Evolutionary conservation across 169 alveolate genomes (phyloP).

Genomic region (Eimeria necatrix): DNA sequence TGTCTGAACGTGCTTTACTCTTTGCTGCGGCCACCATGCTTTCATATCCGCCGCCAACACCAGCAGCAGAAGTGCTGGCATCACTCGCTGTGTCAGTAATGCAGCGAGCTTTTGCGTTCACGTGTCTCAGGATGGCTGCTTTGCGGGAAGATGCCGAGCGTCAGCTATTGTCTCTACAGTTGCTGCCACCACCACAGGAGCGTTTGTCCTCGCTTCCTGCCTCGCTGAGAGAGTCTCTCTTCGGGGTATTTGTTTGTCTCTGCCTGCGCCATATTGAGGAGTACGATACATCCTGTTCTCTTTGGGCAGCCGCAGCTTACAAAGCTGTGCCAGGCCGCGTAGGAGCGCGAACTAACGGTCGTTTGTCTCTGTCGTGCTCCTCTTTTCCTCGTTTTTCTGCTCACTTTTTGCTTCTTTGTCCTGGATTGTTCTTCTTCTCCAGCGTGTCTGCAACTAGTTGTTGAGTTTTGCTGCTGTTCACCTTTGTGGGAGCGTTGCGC

Average conservation of each 20-base stretch:
- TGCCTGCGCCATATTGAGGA: conserved; percentile 73
- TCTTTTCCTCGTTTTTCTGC: neutral
- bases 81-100: neutral
- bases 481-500: neutral
- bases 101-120: neutral
- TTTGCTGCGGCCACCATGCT: too few relatives aligned
- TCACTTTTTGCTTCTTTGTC: neutral
- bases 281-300: neutral
- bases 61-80: neutral
- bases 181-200: conserved; percentile 54
- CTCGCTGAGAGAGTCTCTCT: conserved; percentile 53
- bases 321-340: too few relatives aligned
- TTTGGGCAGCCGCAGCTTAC: neutral
- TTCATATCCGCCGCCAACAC: neutral
- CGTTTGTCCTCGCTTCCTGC: conserved; percentile 47
- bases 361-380: neutral
- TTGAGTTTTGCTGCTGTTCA: neutral
- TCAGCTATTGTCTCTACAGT: conserved; percentile 69
- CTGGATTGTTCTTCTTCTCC: neutral
- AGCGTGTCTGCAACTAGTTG: too few relatives aligned
- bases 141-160: conserved; percentile 63
- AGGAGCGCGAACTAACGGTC: too few relatives aligned
- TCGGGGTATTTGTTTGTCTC: conserved; percentile 75
- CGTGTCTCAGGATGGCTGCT: conserved; percentile 53
- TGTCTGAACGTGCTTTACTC: too few relatives aligned